These are phyloP conservation scores for Lentinula sp. DNA, from an alignment of 768 basidiomycete species.

Conservation along the genomic window DNA sequence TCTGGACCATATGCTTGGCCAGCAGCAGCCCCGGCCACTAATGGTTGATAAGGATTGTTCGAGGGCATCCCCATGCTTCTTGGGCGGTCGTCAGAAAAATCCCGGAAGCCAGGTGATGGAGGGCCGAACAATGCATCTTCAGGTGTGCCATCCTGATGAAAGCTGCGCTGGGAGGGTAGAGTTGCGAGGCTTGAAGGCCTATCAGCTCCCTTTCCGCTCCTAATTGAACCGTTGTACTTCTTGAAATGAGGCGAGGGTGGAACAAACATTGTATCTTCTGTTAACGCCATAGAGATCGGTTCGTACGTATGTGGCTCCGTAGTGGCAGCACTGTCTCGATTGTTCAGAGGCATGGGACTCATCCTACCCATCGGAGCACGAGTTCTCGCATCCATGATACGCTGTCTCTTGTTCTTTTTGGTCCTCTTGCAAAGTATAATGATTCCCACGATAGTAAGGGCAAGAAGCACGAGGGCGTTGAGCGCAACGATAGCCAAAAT, in stretches of 20 bases:
- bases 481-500: slow-evolving; percentile 73
- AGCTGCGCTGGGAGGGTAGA: slow-evolving; percentile 8
- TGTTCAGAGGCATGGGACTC: slow-evolving; percentile 54
- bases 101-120: slow-evolving; percentile 6
- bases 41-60: slow-evolving; percentile 3
- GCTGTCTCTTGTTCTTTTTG: slow-evolving; percentile 15
- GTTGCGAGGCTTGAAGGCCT: slow-evolving; percentile 30
- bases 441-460: slow-evolving; percentile 48
- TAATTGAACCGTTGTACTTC: slow-evolving; percentile 26
- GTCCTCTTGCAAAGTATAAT: slow-evolving; percentile 46
- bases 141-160: slow-evolving; percentile 17
- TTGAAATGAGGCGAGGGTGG: slow-evolving; percentile 59
- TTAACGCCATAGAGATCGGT: slow-evolving; percentile 46
- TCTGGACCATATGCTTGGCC: not conserved
- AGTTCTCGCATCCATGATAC: slow-evolving; percentile 13
- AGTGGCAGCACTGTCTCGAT: slow-evolving; percentile 29
- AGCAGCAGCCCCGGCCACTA: not conserved
- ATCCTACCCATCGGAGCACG: slow-evolving; percentile 36
- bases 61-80: slow-evolving; percentile 14
- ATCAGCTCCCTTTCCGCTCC: slow-evolving; percentile 19
- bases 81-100: slow-evolving; percentile 24
- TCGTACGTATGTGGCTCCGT: slow-evolving; percentile 47
- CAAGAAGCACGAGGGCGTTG: slow-evolving; percentile 65
- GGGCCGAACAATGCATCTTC: slow-evolving; percentile 14
- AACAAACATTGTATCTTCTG: slow-evolving; percentile 42